These are phyloP conservation scores for Spergularia azorica DNA, from an alignment of 179 eudicot species.

Conservation along the genomic window DNA sequence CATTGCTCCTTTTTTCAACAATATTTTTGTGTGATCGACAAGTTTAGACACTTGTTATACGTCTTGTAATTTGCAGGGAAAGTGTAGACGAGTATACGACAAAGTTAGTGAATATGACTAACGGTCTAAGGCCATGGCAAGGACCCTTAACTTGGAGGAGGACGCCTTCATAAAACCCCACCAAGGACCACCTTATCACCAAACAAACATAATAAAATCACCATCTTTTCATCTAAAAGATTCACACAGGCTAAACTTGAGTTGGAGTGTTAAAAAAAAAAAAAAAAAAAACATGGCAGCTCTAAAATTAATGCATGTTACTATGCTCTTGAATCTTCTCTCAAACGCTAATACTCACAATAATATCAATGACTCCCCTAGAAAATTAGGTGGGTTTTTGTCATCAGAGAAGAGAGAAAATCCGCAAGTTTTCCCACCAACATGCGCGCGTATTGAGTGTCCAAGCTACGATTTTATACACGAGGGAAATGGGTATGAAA, in stretches of 20 bases:
- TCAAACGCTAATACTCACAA: slow-evolving; percentile 1
- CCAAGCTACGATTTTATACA: slow-evolving; percentile 57
- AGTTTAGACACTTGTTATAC: too few relatives aligned
- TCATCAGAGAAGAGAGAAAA: neutral
- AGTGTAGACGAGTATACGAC: slow-evolving; percentile 6
- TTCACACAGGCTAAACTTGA: too few relatives aligned
- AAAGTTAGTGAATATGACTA: neutral
- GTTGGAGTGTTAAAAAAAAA: too few relatives aligned
- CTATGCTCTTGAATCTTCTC: slow-evolving; percentile 25
- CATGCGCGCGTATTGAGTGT: slow-evolving; percentile 79
- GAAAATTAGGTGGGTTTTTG: neutral
- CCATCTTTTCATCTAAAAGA: too few relatives aligned
- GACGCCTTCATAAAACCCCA: slow-evolving; percentile 12
- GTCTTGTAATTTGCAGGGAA: slow-evolving; percentile 10
- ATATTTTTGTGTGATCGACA: too few relatives aligned
- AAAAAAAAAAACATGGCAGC: slow-evolving; percentile 17
- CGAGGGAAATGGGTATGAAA: slow-evolving; percentile 56
- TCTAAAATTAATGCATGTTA: slow-evolving; percentile 21
- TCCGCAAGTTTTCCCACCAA: slow-evolving; percentile 21
- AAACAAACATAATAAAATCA: too few relatives aligned
- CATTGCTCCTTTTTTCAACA: too few relatives aligned
- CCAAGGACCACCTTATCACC: neutral
- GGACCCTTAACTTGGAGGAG: slow-evolving; percentile 11
- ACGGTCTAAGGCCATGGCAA: slow-evolving; percentile 21
- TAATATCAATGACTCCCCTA: too few relatives aligned